Evolutionary conservation across 2,329 filamentous ascomycete species (phyloP).

Genomic region (Teratosphaeria zuluensis): DNA sequence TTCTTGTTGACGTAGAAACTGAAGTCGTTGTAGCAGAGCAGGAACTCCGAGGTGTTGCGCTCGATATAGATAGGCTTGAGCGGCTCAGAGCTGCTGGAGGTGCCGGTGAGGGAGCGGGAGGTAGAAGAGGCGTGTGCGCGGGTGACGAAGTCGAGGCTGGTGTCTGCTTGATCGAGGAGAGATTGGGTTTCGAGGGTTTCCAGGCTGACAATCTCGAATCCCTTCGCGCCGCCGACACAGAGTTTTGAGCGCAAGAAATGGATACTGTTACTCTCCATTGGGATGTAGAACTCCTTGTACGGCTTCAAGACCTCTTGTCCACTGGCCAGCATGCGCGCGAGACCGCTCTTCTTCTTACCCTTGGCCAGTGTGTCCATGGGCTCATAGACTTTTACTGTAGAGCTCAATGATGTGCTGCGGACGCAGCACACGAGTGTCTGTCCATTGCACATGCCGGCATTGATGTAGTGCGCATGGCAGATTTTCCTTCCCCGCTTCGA

Average conservation of each 20-base stretch:
- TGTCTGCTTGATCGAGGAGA: slow-evolving; percentile 92
- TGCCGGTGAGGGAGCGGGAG: neutral
- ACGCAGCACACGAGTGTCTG: slow-evolving; percentile 93
- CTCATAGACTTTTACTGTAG: slow-evolving; percentile 98
- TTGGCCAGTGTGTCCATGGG: slow-evolving; percentile 84
- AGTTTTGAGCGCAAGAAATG: slow-evolving; percentile 96
- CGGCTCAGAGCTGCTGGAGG: slow-evolving; percentile 61
- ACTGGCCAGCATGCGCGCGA: slow-evolving; percentile 89
- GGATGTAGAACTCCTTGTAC: slow-evolving; percentile 98
- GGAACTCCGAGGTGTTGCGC: slow-evolving; percentile 89
- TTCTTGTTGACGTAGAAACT: slow-evolving; percentile 99
- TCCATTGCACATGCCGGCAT: slow-evolving; percentile 87
- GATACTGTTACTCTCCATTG: slow-evolving; percentile 93
- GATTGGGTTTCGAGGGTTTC: slow-evolving; percentile 98
- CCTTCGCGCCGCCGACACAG: slow-evolving; percentile 88
- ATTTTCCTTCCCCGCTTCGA: slow-evolving; percentile 91
- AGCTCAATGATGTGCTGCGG: slow-evolving; percentile 85
- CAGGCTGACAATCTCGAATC: slow-evolving; percentile 92
- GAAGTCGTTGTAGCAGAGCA: slow-evolving; percentile 97
- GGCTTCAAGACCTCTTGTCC: slow-evolving; percentile 92
- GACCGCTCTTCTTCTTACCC: slow-evolving; percentile 80
- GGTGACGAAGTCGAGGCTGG: slow-evolving; percentile 92
- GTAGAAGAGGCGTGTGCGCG: neutral
- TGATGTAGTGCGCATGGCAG: slow-evolving; percentile 97
- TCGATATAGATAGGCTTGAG: slow-evolving; percentile 89